These are phyloP conservation scores for Candida montana DNA, from an alignment of 805 yeast genomes.

Conservation along the genomic window DNA sequence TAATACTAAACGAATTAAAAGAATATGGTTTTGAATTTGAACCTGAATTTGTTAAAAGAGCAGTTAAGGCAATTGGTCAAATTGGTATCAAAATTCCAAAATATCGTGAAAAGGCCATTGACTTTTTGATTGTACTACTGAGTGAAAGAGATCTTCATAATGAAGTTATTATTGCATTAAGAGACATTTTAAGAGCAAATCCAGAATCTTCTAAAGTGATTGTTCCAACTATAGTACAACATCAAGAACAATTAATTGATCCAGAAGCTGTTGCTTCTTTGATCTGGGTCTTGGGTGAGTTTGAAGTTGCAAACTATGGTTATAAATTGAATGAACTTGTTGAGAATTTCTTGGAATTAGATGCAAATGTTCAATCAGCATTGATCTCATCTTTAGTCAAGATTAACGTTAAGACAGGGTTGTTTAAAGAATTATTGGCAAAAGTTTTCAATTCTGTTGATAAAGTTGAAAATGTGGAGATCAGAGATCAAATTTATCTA, in stretches of 20 bases:
- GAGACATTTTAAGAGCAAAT: constrained; percentile 62
- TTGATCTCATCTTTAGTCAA: constrained; percentile 60
- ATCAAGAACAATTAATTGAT: constrained; percentile 42
- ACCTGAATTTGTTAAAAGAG: constrained; percentile 62
- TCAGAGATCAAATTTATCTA: constrained; percentile 72
- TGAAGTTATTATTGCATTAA: constrained; percentile 56
- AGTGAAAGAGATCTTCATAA: constrained; percentile 63
- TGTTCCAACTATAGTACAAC: constrained; percentile 48
- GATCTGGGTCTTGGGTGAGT: constrained; percentile 71
- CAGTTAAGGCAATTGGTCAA: constrained; percentile 65
- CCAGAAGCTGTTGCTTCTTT: constrained; percentile 48
- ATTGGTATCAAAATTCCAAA: constrained; percentile 60
- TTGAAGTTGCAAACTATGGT: constrained; percentile 51
- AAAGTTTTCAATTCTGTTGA: constrained; percentile 59
- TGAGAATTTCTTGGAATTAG: constrained; percentile 52
- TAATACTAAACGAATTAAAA: constrained; percentile 63
- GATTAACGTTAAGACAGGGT: constrained; percentile 40
- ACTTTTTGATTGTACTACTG: constrained; percentile 51
- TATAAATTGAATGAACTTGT: constrained; percentile 41
- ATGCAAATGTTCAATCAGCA: constrained; percentile 54
- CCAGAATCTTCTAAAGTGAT: constrained; percentile 46
- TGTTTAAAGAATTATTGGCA: constrained; percentile 42
- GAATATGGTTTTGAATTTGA: constrained; percentile 87
- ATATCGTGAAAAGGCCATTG: constrained; percentile 50
- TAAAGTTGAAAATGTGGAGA: constrained; percentile 66